Conservation (phyloP, 768 basidiomycete genomes). For the Coprinellus micaceus region DNA sequence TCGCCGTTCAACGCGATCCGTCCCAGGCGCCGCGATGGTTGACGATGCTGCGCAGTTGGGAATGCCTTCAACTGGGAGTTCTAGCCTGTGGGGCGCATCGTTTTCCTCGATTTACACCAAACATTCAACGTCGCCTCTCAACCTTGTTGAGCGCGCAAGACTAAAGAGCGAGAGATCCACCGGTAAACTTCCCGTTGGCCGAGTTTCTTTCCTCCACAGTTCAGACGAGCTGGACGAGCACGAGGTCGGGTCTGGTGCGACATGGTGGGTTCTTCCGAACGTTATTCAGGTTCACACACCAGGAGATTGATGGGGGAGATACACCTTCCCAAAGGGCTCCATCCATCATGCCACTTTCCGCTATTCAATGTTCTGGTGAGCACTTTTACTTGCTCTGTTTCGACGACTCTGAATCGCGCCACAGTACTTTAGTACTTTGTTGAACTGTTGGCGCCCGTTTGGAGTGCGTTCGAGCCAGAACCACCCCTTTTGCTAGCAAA, state of each 20-base stretch:
- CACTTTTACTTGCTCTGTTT: neutral
- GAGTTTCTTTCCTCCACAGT: neutral
- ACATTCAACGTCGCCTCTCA: neutral
- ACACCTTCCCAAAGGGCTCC: neutral
- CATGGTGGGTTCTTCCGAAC: conserved; percentile 2
- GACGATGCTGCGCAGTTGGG: neutral
- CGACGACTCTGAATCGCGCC: too few relatives aligned
- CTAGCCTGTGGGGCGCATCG: neutral
- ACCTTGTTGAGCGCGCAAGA: neutral
- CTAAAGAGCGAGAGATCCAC: neutral
- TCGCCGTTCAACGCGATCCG: neutral
- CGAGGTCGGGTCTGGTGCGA: neutral
- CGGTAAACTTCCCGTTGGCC: neutral
- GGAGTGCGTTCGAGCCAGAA: too few relatives aligned
- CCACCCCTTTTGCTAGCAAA: too few relatives aligned
- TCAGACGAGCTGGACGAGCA: neutral
- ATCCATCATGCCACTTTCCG: neutral
- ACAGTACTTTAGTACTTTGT: too few relatives aligned
- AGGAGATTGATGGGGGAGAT: conserved; percentile 4
- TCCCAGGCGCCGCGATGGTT: neutral
- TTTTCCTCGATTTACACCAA: neutral
- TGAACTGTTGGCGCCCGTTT: too few relatives aligned
- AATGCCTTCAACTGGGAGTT: neutral
- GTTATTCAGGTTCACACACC: neutral
- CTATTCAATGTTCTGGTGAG: neutral